Conservation (phyloP, 225 moss, liverwort and hornwort species). For the Rhytidiadelphus loreus region DNA sequence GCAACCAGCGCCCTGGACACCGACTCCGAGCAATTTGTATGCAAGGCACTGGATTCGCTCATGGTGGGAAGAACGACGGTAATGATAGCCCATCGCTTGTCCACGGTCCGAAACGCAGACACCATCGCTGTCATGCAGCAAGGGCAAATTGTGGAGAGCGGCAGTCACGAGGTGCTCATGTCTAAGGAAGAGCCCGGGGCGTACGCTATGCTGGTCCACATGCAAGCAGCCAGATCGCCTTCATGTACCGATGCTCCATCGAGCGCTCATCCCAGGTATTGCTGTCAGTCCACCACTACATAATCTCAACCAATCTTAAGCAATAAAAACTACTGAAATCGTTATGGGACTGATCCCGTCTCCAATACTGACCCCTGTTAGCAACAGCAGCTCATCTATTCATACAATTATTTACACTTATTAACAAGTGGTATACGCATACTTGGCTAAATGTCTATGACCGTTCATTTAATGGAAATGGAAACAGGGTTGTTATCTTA, state of each 20-base stretch:
- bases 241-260: background rate
- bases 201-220: slow-evolving; percentile 7
- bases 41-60: slow-evolving; percentile 44
- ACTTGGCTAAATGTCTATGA: background rate
- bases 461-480: background rate
- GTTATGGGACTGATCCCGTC: background rate
- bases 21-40: slow-evolving; percentile 46
- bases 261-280: slow-evolving; percentile 1
- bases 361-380: background rate
- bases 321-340: background rate
- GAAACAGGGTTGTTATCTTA: background rate
- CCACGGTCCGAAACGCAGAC: slow-evolving; percentile 43
- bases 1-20: slow-evolving; percentile 56
- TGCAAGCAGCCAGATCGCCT: slow-evolving; percentile 19
- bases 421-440: background rate
- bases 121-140: slow-evolving; percentile 46
- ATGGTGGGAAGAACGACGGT: slow-evolving; percentile 57
- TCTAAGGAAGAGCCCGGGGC: slow-evolving; percentile 25
- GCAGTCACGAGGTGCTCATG: slow-evolving; percentile 34
- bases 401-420: background rate
- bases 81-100: slow-evolving; percentile 50
- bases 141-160: slow-evolving; percentile 46
- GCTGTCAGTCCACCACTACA: background rate
- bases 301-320: background rate
- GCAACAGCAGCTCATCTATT: background rate